Evolutionary conservation across 2,329 filamentous ascomycete genomes (phyloP).

Genomic region (Ceratocystis lukuohia): DNA sequence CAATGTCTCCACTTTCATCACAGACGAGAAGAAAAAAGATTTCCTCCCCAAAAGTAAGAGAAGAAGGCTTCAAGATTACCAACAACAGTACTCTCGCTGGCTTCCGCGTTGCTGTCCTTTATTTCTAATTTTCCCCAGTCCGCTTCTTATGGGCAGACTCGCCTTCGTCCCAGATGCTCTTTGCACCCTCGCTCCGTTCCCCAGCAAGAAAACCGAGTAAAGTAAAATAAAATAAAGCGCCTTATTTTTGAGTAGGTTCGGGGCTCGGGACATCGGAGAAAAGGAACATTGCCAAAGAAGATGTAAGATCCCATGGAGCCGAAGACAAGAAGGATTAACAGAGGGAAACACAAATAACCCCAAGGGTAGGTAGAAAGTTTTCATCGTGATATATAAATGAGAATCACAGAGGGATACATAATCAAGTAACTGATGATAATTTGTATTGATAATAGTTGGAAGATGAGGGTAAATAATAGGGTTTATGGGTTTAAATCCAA

Average conservation of each 20-base stretch:
- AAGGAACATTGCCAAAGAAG: neutral
- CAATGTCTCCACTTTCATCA: too few species aligned
- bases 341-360: neutral
- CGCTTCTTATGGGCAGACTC: neutral
- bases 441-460: neutral
- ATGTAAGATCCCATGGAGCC: neutral
- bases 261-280: neutral
- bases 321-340: neutral
- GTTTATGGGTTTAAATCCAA: neutral
- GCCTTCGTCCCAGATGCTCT: too few species aligned
- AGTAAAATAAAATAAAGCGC: too few species aligned
- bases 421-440: neutral
- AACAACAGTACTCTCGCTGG: too few species aligned
- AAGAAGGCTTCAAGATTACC: too few species aligned
- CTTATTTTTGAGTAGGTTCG: too few species aligned
- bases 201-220: too few species aligned
- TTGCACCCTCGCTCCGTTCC: too few species aligned
- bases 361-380: neutral
- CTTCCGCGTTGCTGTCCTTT: neutral
- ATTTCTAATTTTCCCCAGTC: neutral
- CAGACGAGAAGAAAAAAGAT: too few species aligned
- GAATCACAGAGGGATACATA: neutral
- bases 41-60: too few species aligned
- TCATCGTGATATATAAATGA: neutral
- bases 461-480: neutral